Evolutionary conservation across 1,139 yeast species (phyloP), one percentile per base, ranked within the genome.

Genomic region (Saccharomyces hybrid): DNA sequence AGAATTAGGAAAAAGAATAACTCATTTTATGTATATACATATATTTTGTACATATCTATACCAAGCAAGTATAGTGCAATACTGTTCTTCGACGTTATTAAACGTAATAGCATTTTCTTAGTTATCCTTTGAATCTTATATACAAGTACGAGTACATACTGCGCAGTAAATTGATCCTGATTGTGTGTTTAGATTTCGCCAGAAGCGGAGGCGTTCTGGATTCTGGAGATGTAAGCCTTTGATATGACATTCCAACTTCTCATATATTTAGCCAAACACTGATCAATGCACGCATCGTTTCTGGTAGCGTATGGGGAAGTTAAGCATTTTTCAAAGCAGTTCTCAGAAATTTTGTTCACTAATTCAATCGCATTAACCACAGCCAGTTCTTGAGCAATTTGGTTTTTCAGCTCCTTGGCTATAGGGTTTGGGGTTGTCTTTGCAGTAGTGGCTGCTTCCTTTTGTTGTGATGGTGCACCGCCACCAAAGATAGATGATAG

Each of bases 201-300:
- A 23, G 68, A 52, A 20, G 62, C 61, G 20, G 71, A 65, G 14
- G 79, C 75, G 59, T 78, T 77, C 65, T 86, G 93, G 63, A 89
- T 86, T 70, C 96, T 80, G 27, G 82, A 70, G 54, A 88, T 81
- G 70, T 89, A 89, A 13, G 88, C 76, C 70, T 82, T 83, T 31
- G 96, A 87, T 53, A 90, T 77, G 54, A 85, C 78, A 67, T 89
- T 89, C 97, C 97, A 90, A 46, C 95, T 83, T 70, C 87, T 80
- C 95, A 90, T 86, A 73, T 88, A 90, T 74, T 89, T 90, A 61
- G 86, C 86, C 67, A 88, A 78, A 70, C 97, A 90, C 68, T 83
- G 86, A 60, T 78, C 81, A 53, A 89, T 78, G 72, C 97, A 89
- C 52, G 70, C 71, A 49, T 76, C 76, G 61, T 83, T 83, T 3